Percentiles rank a stretch among this genome's conserved stretches.
Conservation (phyloP, 2,329 filamentous ascomycete species). For the Colletotrichum brevisporum region DNA sequence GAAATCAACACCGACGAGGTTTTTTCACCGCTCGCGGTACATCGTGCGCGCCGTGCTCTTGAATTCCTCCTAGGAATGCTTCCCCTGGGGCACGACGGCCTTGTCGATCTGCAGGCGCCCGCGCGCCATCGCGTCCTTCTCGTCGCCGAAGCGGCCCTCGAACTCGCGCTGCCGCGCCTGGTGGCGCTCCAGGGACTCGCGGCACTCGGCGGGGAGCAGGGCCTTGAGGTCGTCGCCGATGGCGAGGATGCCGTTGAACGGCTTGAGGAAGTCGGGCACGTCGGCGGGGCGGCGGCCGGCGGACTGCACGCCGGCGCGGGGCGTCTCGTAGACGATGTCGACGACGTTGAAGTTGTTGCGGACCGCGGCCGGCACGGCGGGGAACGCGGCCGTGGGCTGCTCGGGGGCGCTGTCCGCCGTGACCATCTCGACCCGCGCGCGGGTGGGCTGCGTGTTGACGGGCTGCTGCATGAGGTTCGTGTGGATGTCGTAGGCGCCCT, state of each 20-base stretch:
- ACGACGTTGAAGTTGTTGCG: constrained; percentile 70
- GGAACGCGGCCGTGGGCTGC: constrained; percentile 55
- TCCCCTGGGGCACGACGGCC: constrained; percentile 68
- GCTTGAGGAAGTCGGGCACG: constrained; percentile 60
- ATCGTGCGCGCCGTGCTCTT: background rate
- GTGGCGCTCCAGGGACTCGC: constrained; percentile 79
- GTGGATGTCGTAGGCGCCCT: constrained; percentile 92
- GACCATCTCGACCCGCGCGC: constrained; percentile 85
- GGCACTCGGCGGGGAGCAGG: constrained; percentile 78
- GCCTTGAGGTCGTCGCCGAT: constrained; percentile 76
- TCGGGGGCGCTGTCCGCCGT: constrained; percentile 50
- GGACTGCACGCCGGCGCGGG: constrained; percentile 61
- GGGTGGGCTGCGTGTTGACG: constrained; percentile 88
- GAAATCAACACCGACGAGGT: background rate
- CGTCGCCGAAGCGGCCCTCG: constrained; percentile 81
- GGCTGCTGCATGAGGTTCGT: constrained; percentile 94
- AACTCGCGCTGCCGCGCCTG: constrained; percentile 76
- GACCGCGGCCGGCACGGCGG: constrained; percentile 63
- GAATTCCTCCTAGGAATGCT: constrained; percentile 33
- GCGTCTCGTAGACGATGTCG: constrained; percentile 69
- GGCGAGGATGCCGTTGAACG: constrained; percentile 73
- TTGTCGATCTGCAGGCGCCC: constrained; percentile 73
- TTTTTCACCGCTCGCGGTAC: background rate
- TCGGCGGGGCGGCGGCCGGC: constrained; percentile 53
- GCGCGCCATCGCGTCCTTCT: constrained; percentile 70